These are phyloP conservation scores for Aspergillus sclerotiicarbonarius DNA, from an alignment of 495 filamentous ascomycete genomes.

Conservation along the genomic window DNA sequence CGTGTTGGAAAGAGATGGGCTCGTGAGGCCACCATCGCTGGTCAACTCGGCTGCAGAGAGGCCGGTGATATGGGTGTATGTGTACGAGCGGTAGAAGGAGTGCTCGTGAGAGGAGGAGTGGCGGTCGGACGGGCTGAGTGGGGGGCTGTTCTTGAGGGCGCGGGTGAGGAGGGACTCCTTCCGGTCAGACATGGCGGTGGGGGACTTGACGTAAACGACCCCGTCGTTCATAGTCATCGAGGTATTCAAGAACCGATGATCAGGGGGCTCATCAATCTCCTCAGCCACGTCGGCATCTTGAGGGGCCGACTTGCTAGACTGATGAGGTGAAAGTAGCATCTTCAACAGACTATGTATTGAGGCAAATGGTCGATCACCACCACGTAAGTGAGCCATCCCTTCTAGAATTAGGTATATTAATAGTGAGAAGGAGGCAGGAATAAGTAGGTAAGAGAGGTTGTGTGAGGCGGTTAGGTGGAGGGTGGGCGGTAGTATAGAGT, in stretches of 20 bases:
- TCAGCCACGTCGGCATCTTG: constrained; percentile 46
- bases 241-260: constrained; percentile 34
- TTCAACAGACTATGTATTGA: constrained; percentile 46
- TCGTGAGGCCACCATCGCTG: constrained; percentile 89
- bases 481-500: constrained; percentile 2
- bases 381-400: constrained; percentile 42
- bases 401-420: constrained; percentile 16
- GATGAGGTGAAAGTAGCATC: constrained; percentile 45
- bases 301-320: constrained; percentile 33
- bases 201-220: constrained; percentile 38
- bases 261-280: constrained; percentile 53
- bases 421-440: constrained; percentile 12
- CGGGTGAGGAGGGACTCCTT: constrained; percentile 78
- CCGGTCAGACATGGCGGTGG: constrained; percentile 41
- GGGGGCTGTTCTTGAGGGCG: constrained; percentile 67
- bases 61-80: constrained; percentile 72
- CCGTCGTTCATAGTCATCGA: constrained; percentile 32
- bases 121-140: constrained; percentile 42
- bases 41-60: constrained; percentile 84
- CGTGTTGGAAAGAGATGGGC: constrained; percentile 80
- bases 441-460: constrained; percentile 3
- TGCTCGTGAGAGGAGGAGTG: constrained; percentile 37
- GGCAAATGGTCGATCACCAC: constrained; percentile 36
- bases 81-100: constrained; percentile 59
- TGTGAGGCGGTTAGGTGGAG: constrained; percentile 5